Evolutionary conservation across 768 basidiomycete genomes (phyloP).

Genomic region (Lactarius deliciosus): DNA sequence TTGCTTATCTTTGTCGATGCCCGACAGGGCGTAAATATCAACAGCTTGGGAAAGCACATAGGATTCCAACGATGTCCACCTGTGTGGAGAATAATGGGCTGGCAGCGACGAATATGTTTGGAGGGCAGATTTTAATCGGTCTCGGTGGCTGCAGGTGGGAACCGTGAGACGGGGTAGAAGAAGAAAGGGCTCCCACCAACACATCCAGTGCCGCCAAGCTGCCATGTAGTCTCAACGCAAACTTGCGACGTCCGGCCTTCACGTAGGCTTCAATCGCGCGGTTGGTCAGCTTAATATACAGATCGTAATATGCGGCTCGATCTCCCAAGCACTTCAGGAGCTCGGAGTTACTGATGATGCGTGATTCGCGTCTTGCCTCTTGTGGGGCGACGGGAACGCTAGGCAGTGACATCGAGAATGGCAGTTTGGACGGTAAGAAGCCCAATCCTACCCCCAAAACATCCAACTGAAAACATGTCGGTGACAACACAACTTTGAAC

Average conservation of each 20-base stretch:
- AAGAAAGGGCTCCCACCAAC: constrained; percentile 49
- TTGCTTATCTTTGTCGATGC: constrained; percentile 63
- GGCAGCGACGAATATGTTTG: constrained; percentile 77
- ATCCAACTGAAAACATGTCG: constrained; percentile 60
- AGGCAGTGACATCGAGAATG: constrained; percentile 61
- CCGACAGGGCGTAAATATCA: constrained; percentile 58
- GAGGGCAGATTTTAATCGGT: constrained; percentile 59
- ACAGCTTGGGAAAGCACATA: constrained; percentile 76
- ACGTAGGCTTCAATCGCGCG: constrained; percentile 83
- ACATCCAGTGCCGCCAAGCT: constrained; percentile 84
- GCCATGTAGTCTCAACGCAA: constrained; percentile 82
- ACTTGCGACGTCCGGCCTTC: constrained; percentile 79
- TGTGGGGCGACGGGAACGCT: constrained; percentile 26
- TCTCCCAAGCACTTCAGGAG: constrained; percentile 58
- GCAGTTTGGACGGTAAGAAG: constrained; percentile 68
- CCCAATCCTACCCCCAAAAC: constrained; percentile 72
- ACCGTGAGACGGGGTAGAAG: constrained; percentile 1
- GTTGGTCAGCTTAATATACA: constrained; percentile 75
- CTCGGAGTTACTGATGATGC: constrained; percentile 56
- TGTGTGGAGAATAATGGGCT: constrained; percentile 79
- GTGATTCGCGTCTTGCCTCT: constrained; percentile 32
- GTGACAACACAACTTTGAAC: constrained; percentile 6
- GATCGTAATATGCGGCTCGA: constrained; percentile 65
- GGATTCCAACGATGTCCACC: constrained; percentile 78
- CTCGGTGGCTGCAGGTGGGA: constrained; percentile 58